These are phyloP conservation scores for Wallacemonas rigidus DNA, from an alignment of 208 protist species.

Conservation along the genomic window DNA sequence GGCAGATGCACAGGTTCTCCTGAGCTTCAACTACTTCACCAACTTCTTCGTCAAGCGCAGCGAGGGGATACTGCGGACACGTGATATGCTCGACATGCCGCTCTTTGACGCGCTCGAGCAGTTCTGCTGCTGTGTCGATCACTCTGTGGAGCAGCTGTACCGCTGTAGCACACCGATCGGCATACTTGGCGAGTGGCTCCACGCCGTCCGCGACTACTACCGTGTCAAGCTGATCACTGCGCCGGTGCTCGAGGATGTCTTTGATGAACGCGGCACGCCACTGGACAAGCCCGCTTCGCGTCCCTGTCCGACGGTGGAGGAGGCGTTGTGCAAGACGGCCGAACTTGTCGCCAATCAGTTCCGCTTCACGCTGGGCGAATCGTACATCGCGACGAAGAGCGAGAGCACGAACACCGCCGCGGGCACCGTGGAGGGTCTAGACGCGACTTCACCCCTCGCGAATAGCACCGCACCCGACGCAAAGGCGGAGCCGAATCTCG, in stretches of 20 bases:
- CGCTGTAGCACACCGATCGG: constrained; percentile 54
- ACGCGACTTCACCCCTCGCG: background rate
- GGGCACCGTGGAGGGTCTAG: background rate
- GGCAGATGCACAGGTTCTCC: constrained; percentile 57
- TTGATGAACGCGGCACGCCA: constrained; percentile 13
- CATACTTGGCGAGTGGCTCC: constrained; percentile 65
- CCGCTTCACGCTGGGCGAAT: constrained; percentile 6
- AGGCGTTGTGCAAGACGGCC: background rate
- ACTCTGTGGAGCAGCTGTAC: constrained; percentile 47
- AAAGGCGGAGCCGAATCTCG: background rate
- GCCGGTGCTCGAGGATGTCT: constrained; percentile 36
- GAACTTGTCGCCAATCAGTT: constrained; percentile 7
- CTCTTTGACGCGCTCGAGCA: constrained; percentile 53
- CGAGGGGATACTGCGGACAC: constrained; percentile 50
- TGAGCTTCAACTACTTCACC: constrained; percentile 77
- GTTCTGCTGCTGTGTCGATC: constrained; percentile 53
- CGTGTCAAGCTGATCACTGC: constrained; percentile 48
- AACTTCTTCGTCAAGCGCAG: constrained; percentile 71
- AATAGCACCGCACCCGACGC: background rate
- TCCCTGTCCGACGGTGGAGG: constrained; percentile 5
- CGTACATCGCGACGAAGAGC: background rate
- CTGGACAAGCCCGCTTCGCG: constrained; percentile 6
- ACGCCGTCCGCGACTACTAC: constrained; percentile 63
- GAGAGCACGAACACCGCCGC: too few relatives aligned
- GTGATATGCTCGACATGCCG: constrained; percentile 37